A percentile compares a stretch with the other conserved stretches of the same genome.
phyloP scores from a whole-genome alignment of 192 early-diverging fungal species.

The Backusella circina region DNA sequence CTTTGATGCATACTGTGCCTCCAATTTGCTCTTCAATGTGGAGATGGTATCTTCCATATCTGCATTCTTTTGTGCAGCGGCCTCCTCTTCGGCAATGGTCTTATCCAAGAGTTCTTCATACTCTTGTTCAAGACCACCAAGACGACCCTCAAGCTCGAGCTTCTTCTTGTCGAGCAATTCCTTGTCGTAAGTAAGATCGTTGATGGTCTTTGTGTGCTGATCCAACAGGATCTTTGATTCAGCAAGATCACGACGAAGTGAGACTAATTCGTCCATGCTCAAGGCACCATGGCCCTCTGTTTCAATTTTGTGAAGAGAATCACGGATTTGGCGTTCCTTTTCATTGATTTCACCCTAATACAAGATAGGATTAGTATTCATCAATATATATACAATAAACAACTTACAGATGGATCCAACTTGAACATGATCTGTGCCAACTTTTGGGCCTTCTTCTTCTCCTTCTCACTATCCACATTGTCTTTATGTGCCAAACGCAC shows the following conservation, averaged over 20 bases:
- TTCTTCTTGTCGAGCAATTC: constrained; percentile 55
- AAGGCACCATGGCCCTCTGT: constrained; percentile 42
- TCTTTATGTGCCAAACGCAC: constrained; percentile 51
- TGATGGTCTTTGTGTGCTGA: constrained; percentile 64
- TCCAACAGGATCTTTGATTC: constrained; percentile 63
- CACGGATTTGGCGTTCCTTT: constrained; percentile 79
- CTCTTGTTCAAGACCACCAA: constrained; percentile 69
- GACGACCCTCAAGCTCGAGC: constrained; percentile 65
- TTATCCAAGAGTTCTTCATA: constrained; percentile 81
- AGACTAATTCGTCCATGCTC: constrained; percentile 61
- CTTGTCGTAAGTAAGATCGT: constrained; percentile 61
- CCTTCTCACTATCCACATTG: constrained; percentile 62
- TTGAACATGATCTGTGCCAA: constrained; percentile 87
- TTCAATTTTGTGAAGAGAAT: constrained; percentile 66
- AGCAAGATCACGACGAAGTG: constrained; percentile 71
- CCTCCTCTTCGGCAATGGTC: constrained; percentile 74
- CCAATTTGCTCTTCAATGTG: constrained; percentile 83
- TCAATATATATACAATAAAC: background rate
- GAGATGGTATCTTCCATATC: constrained; percentile 76
- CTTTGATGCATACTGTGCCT: constrained; percentile 83
- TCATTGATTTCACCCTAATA: constrained; percentile 56
- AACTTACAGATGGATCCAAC: constrained; percentile 70
- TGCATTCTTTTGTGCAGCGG: constrained; percentile 47
- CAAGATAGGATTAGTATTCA: background rate
- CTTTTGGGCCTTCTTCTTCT: constrained; percentile 79